Conservation (phyloP, 1,139 yeast genomes). For the Suzukiozyma palmioleophila region DNA sequence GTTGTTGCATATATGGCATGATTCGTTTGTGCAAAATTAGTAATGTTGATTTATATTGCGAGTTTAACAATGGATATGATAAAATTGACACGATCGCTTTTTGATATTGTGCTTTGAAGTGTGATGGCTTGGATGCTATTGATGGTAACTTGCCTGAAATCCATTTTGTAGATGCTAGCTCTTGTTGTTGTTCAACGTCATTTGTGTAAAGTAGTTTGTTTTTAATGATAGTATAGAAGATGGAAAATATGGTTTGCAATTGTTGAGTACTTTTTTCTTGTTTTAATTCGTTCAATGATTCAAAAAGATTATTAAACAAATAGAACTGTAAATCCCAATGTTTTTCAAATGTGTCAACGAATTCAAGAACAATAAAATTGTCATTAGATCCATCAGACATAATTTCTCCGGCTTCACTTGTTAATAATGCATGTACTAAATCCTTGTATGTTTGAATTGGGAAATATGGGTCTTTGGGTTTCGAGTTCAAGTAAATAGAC, state of each 20-base stretch:
- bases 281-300: constrained; percentile 20
- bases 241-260: constrained; percentile 29
- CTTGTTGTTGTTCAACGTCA: constrained; percentile 28
- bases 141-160: constrained; percentile 46
- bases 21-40: constrained; percentile 76
- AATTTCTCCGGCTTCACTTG: constrained; percentile 33
- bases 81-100: constrained; percentile 59
- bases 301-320: constrained; percentile 38
- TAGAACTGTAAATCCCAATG: constrained; percentile 68
- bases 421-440: constrained; percentile 43
- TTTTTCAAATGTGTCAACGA: constrained; percentile 47
- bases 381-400: constrained; percentile 46
- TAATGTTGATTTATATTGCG: constrained; percentile 68
- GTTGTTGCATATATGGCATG: constrained; percentile 75
- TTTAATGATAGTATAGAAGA: constrained; percentile 35
- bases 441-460: constrained; percentile 53
- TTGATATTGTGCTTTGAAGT: constrained; percentile 67
- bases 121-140: constrained; percentile 48
- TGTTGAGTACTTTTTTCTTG: constrained; percentile 13
- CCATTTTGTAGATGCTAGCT: constrained; percentile 22
- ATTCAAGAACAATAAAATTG: constrained; percentile 56
- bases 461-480: constrained; percentile 49
- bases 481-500: constrained; percentile 47
- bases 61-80: constrained; percentile 41
- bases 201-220: constrained; percentile 21